Conservation (phyloP, 208 protist species). For the Wallacemonas sp. region DNA sequence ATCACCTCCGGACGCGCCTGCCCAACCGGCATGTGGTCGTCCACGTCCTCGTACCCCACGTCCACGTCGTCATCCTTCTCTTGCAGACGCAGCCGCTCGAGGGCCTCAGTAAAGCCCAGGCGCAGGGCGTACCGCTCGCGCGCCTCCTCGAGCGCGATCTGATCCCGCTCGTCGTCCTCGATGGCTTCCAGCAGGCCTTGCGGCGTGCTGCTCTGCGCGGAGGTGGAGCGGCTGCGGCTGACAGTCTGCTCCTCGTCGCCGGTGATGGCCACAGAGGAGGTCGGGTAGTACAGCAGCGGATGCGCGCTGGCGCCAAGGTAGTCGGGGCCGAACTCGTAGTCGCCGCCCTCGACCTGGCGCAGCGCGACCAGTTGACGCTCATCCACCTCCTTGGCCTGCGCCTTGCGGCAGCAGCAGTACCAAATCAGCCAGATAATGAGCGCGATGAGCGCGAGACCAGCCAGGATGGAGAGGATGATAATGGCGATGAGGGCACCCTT, state of each 20-base stretch:
- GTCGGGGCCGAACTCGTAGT: constrained; percentile 14
- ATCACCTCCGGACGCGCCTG: constrained; percentile 2
- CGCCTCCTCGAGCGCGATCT: constrained; percentile 62
- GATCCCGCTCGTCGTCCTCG: constrained; percentile 61
- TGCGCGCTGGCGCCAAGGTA: constrained; percentile 16
- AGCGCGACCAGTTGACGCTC: constrained; percentile 22
- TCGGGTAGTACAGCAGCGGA: constrained; percentile 40
- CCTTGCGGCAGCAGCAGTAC: constrained; percentile 35
- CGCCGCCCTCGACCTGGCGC: constrained; percentile 25
- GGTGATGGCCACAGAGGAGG: not conserved
- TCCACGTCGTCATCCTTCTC: constrained; percentile 48
- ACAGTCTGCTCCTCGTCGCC: constrained; percentile 9
- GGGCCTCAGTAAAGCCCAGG: constrained; percentile 38
- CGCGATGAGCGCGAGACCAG: constrained; percentile 27
- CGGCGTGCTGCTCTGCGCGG: constrained; percentile 11
- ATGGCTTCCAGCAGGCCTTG: constrained; percentile 26
- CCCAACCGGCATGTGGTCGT: constrained; percentile 10
- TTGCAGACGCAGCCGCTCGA: constrained; percentile 29
- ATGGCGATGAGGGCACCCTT: constrained; percentile 25
- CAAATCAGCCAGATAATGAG: constrained; percentile 34
- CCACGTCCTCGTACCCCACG: constrained; percentile 26
- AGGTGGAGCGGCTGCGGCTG: constrained; percentile 8
- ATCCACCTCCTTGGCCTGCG: constrained; percentile 11
- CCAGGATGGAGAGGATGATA: constrained; percentile 34
- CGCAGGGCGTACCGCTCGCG: constrained; percentile 64